Base-by-base conservation (phyloP, 805 yeast species). In the Tetrapisispora pingtungensis region DNA sequence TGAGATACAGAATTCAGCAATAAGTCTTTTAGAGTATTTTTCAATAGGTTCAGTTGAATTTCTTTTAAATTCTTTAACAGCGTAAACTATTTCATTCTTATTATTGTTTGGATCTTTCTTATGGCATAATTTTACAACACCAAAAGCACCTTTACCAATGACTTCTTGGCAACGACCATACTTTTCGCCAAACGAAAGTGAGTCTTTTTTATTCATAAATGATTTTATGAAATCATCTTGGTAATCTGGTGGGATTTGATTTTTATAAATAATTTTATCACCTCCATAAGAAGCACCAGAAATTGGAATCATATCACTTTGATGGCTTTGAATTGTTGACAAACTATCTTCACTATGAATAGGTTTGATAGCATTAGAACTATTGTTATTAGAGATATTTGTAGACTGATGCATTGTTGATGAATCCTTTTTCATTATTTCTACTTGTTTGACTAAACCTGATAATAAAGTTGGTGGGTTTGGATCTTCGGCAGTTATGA, bases 161-260 rank as follows among this genome's bases (percentile, higher is more conserved):
- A 89, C 85, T 61, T 90, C 97, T 64, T 87, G 96, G 62, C 97
- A 90, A 42, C 84, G 75, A 36, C 98, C 98, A 62, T 90, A 90
- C 60, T 89, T 84, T 54, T 88, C 89, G 8, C 79, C 82, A 61
- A 90, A 83, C 10, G 38, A 46, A 7, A 46, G 42, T 3, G 49
- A 42, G 24, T 45, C 53, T 20, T 40, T 44, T 24, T 47, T 48
- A n/a, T 36, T 17, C 26, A 19, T 42, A 8, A 42, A 31, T 4
- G 49, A 37, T 15, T 46, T 30, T 4, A 31, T 15, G 13, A 32
- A 32, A 3, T 36, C 33, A 19, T 36, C 41, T 28, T 34, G 36
- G n/a, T 20, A 34, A 19, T 33, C 30, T 34, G 28, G 13, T 30
- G 39, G 31, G 12, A 17, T 12, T 14, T 31, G 30, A 31, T 33